Evolutionary conservation across 192 early-diverging fungal species (phyloP), one percentile per base, ranked within the genome.

Genomic region (Spizellomyces sp.): DNA sequence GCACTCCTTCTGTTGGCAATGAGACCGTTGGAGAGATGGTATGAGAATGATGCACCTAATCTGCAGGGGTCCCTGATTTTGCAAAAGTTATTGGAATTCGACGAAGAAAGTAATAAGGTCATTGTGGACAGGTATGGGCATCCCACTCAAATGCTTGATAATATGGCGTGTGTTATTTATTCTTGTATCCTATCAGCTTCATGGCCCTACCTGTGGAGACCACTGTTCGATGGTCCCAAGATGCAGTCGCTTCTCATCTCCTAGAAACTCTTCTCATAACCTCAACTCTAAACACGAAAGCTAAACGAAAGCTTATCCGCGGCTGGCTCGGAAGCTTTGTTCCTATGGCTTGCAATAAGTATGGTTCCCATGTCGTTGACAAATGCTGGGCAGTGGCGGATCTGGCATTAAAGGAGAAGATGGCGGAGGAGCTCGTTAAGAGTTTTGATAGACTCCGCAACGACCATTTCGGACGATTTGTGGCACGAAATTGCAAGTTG

Each of bases 341-440:
- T 55, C 73, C 74, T 42, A 73, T 94, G 48, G 87, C 90, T 2
- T 70, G 77, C 60, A 88, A 95, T 76, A 87, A 88, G 70, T 94
- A 86, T 75, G 93, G 90, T 48, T 87, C 87, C 58, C 90, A 91
- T 70, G 80, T 93, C 8, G 89, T 95, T 9, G 94, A 95, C 62
- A 87, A 89, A 59, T 88, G 86, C 67, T 95, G 90, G 90, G 69
- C 77, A 36, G 83, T 84, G 8, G 86, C 90, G 4, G 91, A 93
- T 62, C 84, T 94, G 6, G 84, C 87, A 27, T 77, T 86, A 64
- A 92, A 92, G 75, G 88, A 90, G 75, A 80, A 81, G 68, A 94
- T 95, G 68, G 89, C 91, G 1, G 67, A 80, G 22, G 90, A 94
- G 64, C 75, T 95, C 12, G 56, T 86, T n/a, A 71, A 81, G 45